Conservation (phyloP, 2,329 filamentous ascomycete species). For the Anthostomella pinea region DNA sequence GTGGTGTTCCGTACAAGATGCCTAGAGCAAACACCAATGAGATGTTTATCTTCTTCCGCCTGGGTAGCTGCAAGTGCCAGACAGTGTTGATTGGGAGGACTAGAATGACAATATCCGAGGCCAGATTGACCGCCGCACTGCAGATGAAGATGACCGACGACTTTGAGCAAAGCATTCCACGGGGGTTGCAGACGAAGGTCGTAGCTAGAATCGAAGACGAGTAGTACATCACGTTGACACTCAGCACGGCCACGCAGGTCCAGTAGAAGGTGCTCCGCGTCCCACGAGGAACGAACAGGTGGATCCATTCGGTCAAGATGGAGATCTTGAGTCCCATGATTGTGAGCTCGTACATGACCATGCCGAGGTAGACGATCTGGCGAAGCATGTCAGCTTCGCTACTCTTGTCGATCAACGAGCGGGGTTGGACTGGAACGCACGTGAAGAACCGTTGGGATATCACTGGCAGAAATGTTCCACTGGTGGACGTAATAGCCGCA, state of each 20-base stretch:
- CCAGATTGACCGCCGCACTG: neutral
- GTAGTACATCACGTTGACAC: neutral
- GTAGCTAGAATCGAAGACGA: neutral
- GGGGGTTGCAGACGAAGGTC: neutral
- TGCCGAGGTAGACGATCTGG: neutral
- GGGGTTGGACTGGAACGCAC: neutral
- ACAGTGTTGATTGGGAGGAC: neutral
- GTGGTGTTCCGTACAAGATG: neutral
- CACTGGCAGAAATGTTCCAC: neutral
- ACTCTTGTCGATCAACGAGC: neutral
- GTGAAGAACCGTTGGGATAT: neutral
- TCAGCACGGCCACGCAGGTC: neutral
- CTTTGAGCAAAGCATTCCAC: neutral
- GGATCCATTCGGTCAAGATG: neutral
- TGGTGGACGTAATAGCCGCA: neutral
- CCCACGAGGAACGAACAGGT: conserved; percentile 1
- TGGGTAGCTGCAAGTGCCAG: neutral
- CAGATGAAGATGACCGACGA: neutral
- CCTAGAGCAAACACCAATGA: neutral
- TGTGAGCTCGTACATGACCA: neutral
- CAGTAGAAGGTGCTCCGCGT: conserved; percentile 1
- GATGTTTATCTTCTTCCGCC: neutral
- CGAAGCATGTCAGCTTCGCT: neutral
- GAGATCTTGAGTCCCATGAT: neutral
- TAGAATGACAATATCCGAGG: neutral